phyloP scores from a whole-genome alignment of 78 protist genomes.

The Monosiga brevicollis region DNA sequence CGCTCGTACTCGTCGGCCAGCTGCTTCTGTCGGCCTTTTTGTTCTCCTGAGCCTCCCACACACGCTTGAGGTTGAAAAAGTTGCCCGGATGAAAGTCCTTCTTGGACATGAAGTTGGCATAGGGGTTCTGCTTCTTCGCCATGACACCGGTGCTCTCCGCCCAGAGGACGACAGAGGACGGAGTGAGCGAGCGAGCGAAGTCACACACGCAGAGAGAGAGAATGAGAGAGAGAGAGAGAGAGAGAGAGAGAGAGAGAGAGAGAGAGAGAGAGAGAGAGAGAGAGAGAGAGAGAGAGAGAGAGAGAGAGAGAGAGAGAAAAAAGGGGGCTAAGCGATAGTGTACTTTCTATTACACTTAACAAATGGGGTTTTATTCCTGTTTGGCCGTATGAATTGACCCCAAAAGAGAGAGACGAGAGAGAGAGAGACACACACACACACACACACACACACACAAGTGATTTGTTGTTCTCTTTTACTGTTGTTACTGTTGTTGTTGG shows the following conservation, averaged over 20 bases:
- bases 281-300: neutral
- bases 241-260: neutral
- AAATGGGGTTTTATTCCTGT: neutral
- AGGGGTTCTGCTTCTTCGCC: neutral
- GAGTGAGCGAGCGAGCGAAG: neutral
- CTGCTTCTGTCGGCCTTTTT: neutral
- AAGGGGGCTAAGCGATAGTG: neutral
- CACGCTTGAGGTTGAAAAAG: neutral
- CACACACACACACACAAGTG: neutral
- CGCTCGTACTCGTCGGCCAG: no score
- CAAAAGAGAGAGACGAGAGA: no score
- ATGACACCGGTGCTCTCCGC: neutral
- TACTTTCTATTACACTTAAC: slow-evolving; percentile 10
- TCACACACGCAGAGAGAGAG: neutral
- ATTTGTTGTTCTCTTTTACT: neutral
- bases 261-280: neutral
- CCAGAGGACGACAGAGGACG: neutral
- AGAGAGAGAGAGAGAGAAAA: neutral
- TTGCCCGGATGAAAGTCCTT: neutral
- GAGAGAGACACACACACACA: neutral
- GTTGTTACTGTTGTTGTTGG: slow-evolving; percentile 6
- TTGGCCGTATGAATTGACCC: neutral
- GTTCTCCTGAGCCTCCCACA: neutral
- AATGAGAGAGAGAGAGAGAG: neutral
- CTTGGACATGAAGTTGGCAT: neutral